Percentiles rank a stretch among this genome's conserved stretches.
Conservation (phyloP, 179 eudicot genomes). For the Camellia oleifera region DNA sequence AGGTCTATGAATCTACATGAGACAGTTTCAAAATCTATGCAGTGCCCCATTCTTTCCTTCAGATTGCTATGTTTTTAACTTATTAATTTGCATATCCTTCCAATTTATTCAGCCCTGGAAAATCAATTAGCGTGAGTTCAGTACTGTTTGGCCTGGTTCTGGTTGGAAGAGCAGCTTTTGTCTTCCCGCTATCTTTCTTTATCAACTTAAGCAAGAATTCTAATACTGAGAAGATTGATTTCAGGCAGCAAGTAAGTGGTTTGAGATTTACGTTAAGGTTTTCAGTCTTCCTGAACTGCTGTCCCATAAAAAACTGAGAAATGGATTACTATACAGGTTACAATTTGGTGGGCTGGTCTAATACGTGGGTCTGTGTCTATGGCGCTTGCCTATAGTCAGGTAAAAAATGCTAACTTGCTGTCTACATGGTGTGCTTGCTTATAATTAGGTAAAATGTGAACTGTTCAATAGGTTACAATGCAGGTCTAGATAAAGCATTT, state of each 20-base stretch:
- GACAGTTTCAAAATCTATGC: neutral
- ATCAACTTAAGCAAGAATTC: slow-evolving; percentile 56
- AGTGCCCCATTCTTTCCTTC: neutral
- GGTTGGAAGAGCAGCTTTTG: slow-evolving; percentile 91
- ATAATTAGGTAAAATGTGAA: neutral
- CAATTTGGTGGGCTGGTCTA: slow-evolving; percentile 99
- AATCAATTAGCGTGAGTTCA: slow-evolving; percentile 72
- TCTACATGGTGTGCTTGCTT: neutral
- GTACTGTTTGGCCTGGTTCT: slow-evolving; percentile 67
- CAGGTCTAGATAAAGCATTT: neutral
- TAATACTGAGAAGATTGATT: slow-evolving; percentile 40
- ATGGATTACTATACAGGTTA: slow-evolving; percentile 37
- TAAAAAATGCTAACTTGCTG: neutral
- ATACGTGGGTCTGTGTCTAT: slow-evolving; percentile 98
- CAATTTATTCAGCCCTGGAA: slow-evolving; percentile 64
- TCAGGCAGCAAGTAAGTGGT: slow-evolving; percentile 68
- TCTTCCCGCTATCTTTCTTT: slow-evolving; percentile 76
- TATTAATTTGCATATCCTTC: slow-evolving; percentile 14
- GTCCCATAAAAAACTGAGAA: neutral
- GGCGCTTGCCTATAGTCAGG: slow-evolving; percentile 85
- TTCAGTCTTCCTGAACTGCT: neutral
- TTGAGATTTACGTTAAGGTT: neutral
- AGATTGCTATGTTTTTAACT: neutral
- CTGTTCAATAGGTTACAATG: neutral
- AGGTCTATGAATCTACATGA: neutral